Evolutionary conservation across 305 asterid genomes (phyloP).

Genomic region (Fraxinus ornus): DNA sequence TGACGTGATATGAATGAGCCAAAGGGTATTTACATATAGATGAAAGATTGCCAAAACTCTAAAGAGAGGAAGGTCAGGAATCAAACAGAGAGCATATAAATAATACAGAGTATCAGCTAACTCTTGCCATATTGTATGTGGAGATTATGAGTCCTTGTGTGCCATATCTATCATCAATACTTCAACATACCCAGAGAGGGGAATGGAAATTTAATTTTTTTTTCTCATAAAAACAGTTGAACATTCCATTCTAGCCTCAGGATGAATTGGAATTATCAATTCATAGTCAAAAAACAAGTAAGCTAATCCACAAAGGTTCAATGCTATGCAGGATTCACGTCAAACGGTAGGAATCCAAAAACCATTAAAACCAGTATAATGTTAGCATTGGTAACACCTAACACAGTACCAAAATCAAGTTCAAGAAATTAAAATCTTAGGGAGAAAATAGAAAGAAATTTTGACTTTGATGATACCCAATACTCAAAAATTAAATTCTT

Average conservation of each 20-base stretch:
- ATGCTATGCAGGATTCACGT: background rate
- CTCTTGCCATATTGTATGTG: background rate
- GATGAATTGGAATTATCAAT: background rate
- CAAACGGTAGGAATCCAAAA: background rate
- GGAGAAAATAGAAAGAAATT: background rate
- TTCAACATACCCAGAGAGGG: background rate
- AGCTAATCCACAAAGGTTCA: background rate
- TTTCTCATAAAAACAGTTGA: background rate
- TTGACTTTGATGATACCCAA: background rate
- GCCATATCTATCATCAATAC: background rate
- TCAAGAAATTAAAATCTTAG: background rate
- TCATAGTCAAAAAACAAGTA: background rate
- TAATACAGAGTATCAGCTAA: background rate
- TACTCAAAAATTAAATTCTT: background rate
- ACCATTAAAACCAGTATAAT: background rate
- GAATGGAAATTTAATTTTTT: background rate
- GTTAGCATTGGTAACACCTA: background rate
- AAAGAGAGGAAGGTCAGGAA: background rate
- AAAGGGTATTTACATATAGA: background rate
- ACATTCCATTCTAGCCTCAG: background rate
- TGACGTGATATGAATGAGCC: background rate
- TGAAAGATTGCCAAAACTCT: background rate
- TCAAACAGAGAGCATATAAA: background rate
- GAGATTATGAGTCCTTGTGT: background rate
- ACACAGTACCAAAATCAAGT: background rate